Base-by-base conservation (phyloP, 2,329 filamentous ascomycete species). In the Seiridium cupressi region DNA sequence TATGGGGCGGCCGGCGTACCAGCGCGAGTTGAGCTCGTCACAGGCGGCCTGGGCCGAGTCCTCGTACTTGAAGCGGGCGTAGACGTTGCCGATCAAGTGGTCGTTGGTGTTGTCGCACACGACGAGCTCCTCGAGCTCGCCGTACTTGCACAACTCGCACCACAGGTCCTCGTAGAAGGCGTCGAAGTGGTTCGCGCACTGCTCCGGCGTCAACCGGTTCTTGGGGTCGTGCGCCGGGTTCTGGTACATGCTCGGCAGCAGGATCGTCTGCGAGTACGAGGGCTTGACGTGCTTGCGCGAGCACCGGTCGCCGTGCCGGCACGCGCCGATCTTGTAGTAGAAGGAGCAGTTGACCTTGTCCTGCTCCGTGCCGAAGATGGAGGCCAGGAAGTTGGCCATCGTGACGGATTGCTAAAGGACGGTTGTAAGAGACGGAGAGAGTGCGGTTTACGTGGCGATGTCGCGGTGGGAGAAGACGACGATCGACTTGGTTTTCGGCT, bases 21-120 rank as follows among this genome's bases (percentile, higher is more conserved):
- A 99, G 71, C 95, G 89, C 60, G 85, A 89, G 78, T 98, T 99
- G 69, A 98, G 86, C 62, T 90, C 89, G 78, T 98, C 95, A 84
- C 94, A 97, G 63, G 95, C 95, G 65, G 88, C 86, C 76, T 98
- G 93, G 56, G 95, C 93, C 58, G 89, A 89, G 77, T 99, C 95
- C 84, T 99, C 95, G 84, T 98, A 99, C 80, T 99, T 99, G 89
- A 98, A 99, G 68, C 95, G 92, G 56, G 95, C 95, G 81, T 99
- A 99, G 72, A 99, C 95, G 78, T 99, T 99, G 72, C 95, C 95
- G 74, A 99, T 97, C 57, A 99, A 84, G 79, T 99, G 94, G 74
- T 99, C 95, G 79, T 99, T 99, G 79, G 98, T 98, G 78, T 99
- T 99, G 81, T 99, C 95, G 79, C 95, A 99, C 3, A 99, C 94